These are phyloP conservation scores for Marasmius oreades DNA, from an alignment of 1,284 basidiomycete genomes.

Conservation along the genomic window DNA sequence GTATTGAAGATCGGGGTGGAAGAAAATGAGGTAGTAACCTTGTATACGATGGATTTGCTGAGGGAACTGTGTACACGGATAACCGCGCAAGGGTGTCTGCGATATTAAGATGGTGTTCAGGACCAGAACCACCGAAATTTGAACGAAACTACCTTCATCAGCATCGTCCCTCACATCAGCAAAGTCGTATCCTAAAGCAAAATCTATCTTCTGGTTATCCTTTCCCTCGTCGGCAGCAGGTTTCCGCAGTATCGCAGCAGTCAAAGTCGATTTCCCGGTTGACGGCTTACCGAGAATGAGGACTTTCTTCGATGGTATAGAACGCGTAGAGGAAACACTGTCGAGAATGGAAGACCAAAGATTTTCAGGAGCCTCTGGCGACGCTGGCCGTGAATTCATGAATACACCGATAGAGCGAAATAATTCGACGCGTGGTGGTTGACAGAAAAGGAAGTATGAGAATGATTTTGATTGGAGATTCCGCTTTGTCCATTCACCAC, in stretches of 20 bases:
- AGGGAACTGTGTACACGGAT: constrained; percentile 88
- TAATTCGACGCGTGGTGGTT: neutral
- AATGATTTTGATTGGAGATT: neutral
- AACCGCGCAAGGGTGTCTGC: constrained; percentile 82
- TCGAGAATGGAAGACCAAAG: constrained; percentile 91
- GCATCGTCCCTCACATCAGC: constrained; percentile 82
- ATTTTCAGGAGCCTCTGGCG: constrained; percentile 49
- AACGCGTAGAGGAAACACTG: constrained; percentile 80
- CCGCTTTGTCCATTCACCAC: neutral
- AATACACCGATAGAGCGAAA: neutral
- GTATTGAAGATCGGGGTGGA: constrained; percentile 63
- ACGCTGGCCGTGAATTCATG: constrained; percentile 5
- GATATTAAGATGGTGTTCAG: neutral
- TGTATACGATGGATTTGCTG: constrained; percentile 69
- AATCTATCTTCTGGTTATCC: constrained; percentile 56
- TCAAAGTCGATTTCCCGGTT: constrained; percentile 74
- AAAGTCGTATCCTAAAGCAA: constrained; percentile 87
- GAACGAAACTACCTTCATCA: constrained; percentile 67
- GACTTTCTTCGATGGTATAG: constrained; percentile 84
- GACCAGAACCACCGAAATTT: constrained; percentile 11
- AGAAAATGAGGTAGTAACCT: constrained; percentile 83
- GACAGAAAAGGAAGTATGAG: constrained; percentile 2
- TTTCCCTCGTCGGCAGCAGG: constrained; percentile 50
- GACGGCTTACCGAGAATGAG: constrained; percentile 76
- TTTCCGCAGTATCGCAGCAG: constrained; percentile 69